Base-by-base conservation (phyloP, 305 asterid genomes). In the Vinca major region DNA sequence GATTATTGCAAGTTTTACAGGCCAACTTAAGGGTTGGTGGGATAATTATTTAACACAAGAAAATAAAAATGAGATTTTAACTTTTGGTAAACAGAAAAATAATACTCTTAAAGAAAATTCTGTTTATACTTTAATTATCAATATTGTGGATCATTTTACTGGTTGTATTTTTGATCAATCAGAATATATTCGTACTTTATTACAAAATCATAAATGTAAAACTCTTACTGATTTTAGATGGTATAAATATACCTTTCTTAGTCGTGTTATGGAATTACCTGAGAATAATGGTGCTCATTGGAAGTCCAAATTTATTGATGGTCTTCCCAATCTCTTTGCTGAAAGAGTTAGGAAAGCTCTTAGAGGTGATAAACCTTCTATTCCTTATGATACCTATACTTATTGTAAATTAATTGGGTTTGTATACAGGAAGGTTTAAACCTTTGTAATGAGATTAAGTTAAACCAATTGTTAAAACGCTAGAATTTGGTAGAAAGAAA, bases 361-460 rank as follows among this genome's bases (percentile, higher is more conserved):
- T 1, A 36, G 68, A 21, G 33, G 48, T 47, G 16, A 39, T 37
- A 14, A 12, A 2, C 3, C 43, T 1, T 52, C 4, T 12, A 65
- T 70, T 1, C n/a, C 5, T 11, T 75, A 75, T 75, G 75, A 70
- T 17, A 36, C 55, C 2, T 65, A 64, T 56, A 54, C 68, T 0
- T 69, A 65, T 65, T 75, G 68, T 6, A 69, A 63, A 21, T 11
- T 69, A 13, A 74, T 74, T 0, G 67, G 74, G 57, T 68, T 6
- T 63, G 71, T 33, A 57, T 52, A 20, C 65, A 65, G 44, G 79
- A 75, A 41, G 63, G 79, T 0, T 75, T 70, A 12, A 11, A 47
- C 11, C 14, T 75, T 0, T 75, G 75, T 45, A 75, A 75, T 66
- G 70, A 75, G 1, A 70, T 75, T 3, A 75, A 66, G 13, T 8